Evolutionary conservation across 805 yeast genomes (phyloP), one percentile per base, ranked within the genome.

Genomic region (Ogataea degrootiae): DNA sequence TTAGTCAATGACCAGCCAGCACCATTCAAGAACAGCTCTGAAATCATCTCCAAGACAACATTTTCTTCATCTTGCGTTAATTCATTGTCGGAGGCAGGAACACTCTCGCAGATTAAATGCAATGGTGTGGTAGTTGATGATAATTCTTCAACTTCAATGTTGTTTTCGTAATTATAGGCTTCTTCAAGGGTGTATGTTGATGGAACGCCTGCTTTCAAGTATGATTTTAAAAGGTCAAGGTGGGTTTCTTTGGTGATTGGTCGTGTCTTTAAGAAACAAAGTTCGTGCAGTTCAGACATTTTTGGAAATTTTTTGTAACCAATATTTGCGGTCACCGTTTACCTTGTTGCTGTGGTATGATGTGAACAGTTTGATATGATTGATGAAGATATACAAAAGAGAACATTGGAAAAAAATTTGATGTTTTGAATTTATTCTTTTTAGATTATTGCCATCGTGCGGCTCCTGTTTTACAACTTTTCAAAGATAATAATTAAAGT

Each of bases 1-100:
- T 90, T 95, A 2, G 82, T 70, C 56, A 87, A 73, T 65, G 85
- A 83, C 97, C 97, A 91, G 9, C 95, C 96, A 0, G 96, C 96
- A 29, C 97, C 97, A 62, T 81, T 85, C 59, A 87, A 81, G 54
- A 91, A 83, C 49, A 91, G 65, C 19, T 72, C 74, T 29, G 79
- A 78, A 49, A 88, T 80, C 80, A 91, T 74, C 12, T 67, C 63
- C 33, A 68, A 48, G 0, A 83, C 74, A 1, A 79, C 71, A 0
- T 61, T 53, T 46, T 73, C 71, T 46, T 80, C 85, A 0, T 66
- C 72, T 5, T 49, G 48, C 0, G 67, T 58, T 15, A 44, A 23
- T 2, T n/a, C 9, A 14, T 29, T 29, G 2, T 66, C 49, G 50
- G 79, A 77, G 3, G 35, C 22, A 0, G 76, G 75, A 12, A 84